Base-by-base conservation (phyloP, 805 yeast species). In the Candida parachauliodes region DNA sequence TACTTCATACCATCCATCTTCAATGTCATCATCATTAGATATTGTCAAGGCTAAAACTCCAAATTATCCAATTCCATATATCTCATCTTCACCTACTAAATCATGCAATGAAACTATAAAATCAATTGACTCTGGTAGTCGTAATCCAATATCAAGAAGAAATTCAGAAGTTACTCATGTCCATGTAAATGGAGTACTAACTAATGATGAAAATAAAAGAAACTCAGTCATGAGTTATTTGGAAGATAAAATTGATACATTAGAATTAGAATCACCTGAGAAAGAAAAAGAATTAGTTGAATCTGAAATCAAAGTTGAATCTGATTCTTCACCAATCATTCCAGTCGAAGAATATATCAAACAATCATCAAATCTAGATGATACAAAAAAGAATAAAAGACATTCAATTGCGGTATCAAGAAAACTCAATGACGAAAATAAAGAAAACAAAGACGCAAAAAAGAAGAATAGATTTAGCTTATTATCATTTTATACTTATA, bases 1-100 rank as follows among this genome's bases (percentile, higher is more conserved):
- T 28, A 84, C 91, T 0, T 83, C 93, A 8, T 85, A 82, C 52
- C 89, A 85, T 53, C 94, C 95, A 12, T 72, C 81, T 2, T 66
- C 77, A 10, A 55, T 64, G 62, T 46, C 66, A 4, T 57, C 68
- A 3, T 43, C 47, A 2, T 51, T 50, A 29, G 46, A 51, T 45
- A 27, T 27, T 10, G 28, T 29, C 12, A 31, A 36, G 21, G 28
- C 24, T n/a, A 64, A 59, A 40, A 52, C 58, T 25, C 64, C 65
- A 2, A 59, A 55, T 24, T 33, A 57, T 14, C 60, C 63, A 4
- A 47, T 51, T 21, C 63, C 55, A 42, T 69, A 59, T 37, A 46
- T 70, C 36, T 64, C 74, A 2, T 49, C 62, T 2, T 61, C 65
- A 11, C 72, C 76, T 2, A 51, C 69, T 3, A 54, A 60, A 32